Evolutionary conservation across 1,139 yeast genomes (phyloP), one percentile per base, ranked within the genome.

Genomic region (Debaryomyces coudertii): DNA sequence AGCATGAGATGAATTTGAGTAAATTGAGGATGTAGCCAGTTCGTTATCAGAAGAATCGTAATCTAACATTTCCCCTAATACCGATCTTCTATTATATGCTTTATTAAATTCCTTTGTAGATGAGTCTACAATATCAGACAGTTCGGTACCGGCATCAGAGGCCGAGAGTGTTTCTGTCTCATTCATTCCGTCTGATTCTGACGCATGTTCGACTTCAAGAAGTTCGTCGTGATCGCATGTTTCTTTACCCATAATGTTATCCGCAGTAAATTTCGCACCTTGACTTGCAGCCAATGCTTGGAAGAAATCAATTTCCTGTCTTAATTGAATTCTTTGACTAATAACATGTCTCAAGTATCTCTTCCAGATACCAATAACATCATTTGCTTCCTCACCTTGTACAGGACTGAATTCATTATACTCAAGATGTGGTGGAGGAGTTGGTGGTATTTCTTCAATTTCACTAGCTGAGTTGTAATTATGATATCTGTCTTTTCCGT

Each of bases 1-100:
- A 15, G 28, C 38, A 11, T 25, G 23, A 2, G 37, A 16, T 2
- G 37, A 31, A 31, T 23, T 33, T 5, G 43, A 31, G 15, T 40
- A 30, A 16, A 35, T 30, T 15, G 47, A 45, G 1, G 45, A 28
- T 7, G 30, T 15, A 11, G 30, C 31, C 41, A 40, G 43, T 23
- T 57, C 65, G n/a, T 55, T 60, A 37, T 65, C 71, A 1, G 78
- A 73, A 1, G 79, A 73, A 27, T 65, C 68, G 48, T 73, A 73
- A 46, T 73, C 79, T 46, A 75, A 62, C 80, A 75, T 74, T 12
- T 74, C 79, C 18, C 77, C 76, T 49, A 75, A 59, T 59, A 75
- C 66, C 3, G 77, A 72, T 47, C 73, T 66, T 48, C 80, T 62
- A 52, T 74, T 68, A 43, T 58, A 55, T 43, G 49, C 45, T 11